Percentiles rank a stretch among this genome's conserved stretches.
phyloP scores from a whole-genome alignment of 73 alveolate species.

The Tetrahymena malaccensis region DNA sequence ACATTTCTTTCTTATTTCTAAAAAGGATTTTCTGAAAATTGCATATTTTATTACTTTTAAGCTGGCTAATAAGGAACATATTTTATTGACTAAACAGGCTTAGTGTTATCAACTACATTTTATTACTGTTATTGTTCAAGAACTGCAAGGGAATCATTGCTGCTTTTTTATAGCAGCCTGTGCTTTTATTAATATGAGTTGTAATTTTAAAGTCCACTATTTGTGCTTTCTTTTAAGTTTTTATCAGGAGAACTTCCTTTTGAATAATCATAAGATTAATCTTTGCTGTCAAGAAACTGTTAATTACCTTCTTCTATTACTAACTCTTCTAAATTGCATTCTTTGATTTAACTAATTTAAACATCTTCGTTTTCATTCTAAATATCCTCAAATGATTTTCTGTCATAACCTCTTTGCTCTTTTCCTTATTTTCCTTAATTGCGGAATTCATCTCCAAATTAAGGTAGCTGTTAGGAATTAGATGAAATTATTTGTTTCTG shows the following conservation, averaged over 20 bases:
- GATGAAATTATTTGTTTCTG: not conserved
- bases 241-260: not conserved
- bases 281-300: not conserved
- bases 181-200: not conserved
- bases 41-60: not conserved
- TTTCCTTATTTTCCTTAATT: not conserved
- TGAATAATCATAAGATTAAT: not conserved
- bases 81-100: not conserved
- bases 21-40: not conserved
- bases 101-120: not conserved
- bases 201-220: not conserved
- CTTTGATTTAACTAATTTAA: not conserved
- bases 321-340: not conserved
- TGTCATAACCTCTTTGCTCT: not conserved
- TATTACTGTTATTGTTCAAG: not conserved
- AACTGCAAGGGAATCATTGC: not conserved
- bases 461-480: not conserved
- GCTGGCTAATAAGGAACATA: not conserved
- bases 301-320: not conserved
- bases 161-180: not conserved
- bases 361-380: not conserved
- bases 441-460: not conserved
- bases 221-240: not conserved
- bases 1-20: not conserved
- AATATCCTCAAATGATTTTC: not conserved